Evolutionary conservation across 2,329 filamentous ascomycete genomes (phyloP), one percentile per base, ranked within the genome.

Genomic region (Xylariaceae sp.): DNA sequence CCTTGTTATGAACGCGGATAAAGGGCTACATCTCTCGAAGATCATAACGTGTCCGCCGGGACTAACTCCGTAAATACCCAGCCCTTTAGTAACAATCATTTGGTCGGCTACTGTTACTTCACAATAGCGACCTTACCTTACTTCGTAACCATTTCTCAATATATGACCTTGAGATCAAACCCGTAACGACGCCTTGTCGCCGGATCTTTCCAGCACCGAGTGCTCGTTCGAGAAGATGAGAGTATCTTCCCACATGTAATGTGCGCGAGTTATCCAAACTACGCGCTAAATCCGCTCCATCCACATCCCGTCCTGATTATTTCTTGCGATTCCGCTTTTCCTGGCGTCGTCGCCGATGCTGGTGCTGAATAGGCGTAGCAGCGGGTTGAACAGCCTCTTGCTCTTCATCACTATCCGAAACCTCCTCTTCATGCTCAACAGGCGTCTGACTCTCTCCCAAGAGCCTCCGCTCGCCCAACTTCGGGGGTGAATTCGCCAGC

Each of bases 381-480:
- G 30, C 47, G 9, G 22, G 18, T n/a, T 43, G 39, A 18, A 8
- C 21, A 8, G 12, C 36, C n/a, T 44, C 29, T n/a, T 50, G n/a
- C 3, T 49, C 40, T 15, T 29, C 47, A 10, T 50, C 47, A 21
- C 30, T 50, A 37, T 50, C 47, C 15, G 41, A 43, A 50, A 43
- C 16, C 4, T 34, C 13, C 34, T 50, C 47, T 5, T 36, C 19
- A 22, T 12, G 42, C 15, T n/a, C 29, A 15, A 13, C 29, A 15
- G 30, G 22, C 15, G 19, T 29, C 15, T 64, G 61, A n/a, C 59
- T 56, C 2, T 57, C 57, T 2, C 68, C 68, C 1, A 71, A 55
- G 6, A 67, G 34, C 7, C 68, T 56, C 1, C 61, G 67, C 5
- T 63, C 59, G 2, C 63, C 50, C 19, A 56, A 18, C 47, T 45